Evolutionary conservation across 176 grass and related monocot genomes (phyloP).

Genomic region (Thalia dealbata): DNA sequence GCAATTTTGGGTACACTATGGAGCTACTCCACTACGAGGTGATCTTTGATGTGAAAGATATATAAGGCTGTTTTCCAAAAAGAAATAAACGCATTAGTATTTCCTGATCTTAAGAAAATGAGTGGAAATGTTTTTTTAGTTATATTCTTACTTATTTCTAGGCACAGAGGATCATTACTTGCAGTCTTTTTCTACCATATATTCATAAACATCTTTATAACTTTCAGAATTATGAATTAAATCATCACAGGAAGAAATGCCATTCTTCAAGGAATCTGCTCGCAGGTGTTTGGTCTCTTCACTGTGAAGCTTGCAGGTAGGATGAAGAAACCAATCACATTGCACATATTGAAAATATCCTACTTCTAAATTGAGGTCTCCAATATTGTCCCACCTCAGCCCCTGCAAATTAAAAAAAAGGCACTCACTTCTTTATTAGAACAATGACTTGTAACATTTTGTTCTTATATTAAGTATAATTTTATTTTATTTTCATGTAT

Average conservation of each 20-base stretch:
- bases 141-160: no score
- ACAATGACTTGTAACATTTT: neutral
- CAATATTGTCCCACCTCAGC: neutral
- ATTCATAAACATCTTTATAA: no score
- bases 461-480: neutral
- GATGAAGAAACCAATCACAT: neutral
- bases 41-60: neutral
- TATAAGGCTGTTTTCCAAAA: neutral
- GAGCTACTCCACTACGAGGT: conserved; percentile 55
- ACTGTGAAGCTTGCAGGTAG: conserved; percentile 96
- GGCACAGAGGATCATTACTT: no score
- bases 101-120: neutral
- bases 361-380: neutral
- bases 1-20: conserved; percentile 44
- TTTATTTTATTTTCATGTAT: neutral
- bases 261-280: conserved; percentile 69
- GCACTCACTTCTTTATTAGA: neutral
- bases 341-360: neutral
- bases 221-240: neutral
- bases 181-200: no score
- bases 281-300: conserved; percentile 87
- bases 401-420: neutral
- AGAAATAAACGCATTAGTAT: neutral
- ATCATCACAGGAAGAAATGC: conserved; percentile 58
- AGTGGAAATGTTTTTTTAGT: neutral